Conservation (phyloP, 805 yeast genomes). For the Candida maris region DNA sequence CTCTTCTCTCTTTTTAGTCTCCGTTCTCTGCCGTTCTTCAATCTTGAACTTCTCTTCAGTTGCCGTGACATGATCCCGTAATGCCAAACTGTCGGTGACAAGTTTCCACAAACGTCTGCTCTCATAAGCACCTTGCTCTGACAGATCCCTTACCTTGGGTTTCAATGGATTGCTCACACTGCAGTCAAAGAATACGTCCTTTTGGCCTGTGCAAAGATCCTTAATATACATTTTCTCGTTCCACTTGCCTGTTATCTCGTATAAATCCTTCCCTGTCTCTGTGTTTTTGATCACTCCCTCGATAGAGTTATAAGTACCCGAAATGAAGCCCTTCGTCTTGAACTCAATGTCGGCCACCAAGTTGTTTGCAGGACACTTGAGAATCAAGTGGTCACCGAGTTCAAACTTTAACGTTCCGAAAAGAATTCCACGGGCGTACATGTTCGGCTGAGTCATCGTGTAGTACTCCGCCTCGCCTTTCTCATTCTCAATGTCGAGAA, state of each 20-base stretch:
- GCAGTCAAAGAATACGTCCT: slow-evolving; percentile 58
- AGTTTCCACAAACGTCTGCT: slow-evolving; percentile 79
- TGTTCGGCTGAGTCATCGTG: slow-evolving; percentile 89
- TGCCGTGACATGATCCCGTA: slow-evolving; percentile 75
- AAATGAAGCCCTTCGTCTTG: slow-evolving; percentile 89
- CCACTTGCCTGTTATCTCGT: slow-evolving; percentile 87
- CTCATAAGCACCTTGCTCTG: slow-evolving; percentile 78
- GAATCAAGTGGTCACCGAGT: slow-evolving; percentile 85
- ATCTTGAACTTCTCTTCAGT: slow-evolving; percentile 85
- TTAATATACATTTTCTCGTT: slow-evolving; percentile 76
- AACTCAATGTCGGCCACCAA: slow-evolving; percentile 82
- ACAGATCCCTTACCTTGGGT: slow-evolving; percentile 74
- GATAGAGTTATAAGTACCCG: slow-evolving; percentile 89
- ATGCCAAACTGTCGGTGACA: slow-evolving; percentile 77
- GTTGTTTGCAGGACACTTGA: slow-evolving; percentile 58
- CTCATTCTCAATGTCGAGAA: slow-evolving; percentile 54
- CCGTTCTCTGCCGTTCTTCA: slow-evolving; percentile 79
- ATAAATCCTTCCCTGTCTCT: slow-evolving; percentile 51
- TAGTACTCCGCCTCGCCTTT: slow-evolving; percentile 60
- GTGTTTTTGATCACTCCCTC: slow-evolving; percentile 64
- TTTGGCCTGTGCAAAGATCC: slow-evolving; percentile 39
- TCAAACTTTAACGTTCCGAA: slow-evolving; percentile 89
- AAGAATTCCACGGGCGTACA: slow-evolving; percentile 89
- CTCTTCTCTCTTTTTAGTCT: slow-evolving; percentile 69
- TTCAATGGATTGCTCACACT: slow-evolving; percentile 44